Conservation (phyloP, 495 filamentous ascomycete species). For the Glarea lozoyensis region DNA sequence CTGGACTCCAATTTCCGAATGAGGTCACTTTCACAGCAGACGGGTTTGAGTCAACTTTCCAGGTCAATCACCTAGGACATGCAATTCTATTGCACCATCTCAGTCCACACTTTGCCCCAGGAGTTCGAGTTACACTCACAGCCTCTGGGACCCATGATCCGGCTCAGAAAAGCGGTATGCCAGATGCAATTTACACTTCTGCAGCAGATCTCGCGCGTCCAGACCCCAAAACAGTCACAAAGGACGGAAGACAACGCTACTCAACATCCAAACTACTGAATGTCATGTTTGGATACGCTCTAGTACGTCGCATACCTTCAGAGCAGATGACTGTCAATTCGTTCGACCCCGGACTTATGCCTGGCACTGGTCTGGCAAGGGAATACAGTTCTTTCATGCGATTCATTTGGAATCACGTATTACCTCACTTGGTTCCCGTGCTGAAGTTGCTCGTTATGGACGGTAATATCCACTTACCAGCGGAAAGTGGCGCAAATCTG, state of each 20-base stretch:
- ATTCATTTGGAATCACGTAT: slow-evolving; percentile 25
- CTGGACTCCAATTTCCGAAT: slow-evolving; percentile 31
- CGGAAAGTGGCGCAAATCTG: slow-evolving; percentile 29
- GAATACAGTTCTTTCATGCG: slow-evolving; percentile 9
- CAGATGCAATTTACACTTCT: slow-evolving; percentile 21
- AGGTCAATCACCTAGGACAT: slow-evolving; percentile 30
- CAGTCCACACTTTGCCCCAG: slow-evolving; percentile 32
- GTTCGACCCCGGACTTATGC: slow-evolving; percentile 39
- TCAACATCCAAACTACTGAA: slow-evolving; percentile 7
- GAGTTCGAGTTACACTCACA: slow-evolving; percentile 36
- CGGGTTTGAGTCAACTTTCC: slow-evolving; percentile 30
- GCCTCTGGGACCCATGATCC: slow-evolving; percentile 29
- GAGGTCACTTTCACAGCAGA: slow-evolving; percentile 25
- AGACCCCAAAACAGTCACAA: slow-evolving; percentile 8
- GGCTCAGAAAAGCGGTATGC: slow-evolving; percentile 21
- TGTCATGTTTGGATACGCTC: slow-evolving; percentile 30
- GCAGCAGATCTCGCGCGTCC: slow-evolving; percentile 28
- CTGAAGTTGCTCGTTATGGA: slow-evolving; percentile 22
- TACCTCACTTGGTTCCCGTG: slow-evolving; percentile 28
- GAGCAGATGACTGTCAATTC: slow-evolving; percentile 25
- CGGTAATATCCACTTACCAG: slow-evolving; percentile 27
- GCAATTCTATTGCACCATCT: slow-evolving; percentile 44
- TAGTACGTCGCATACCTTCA: slow-evolving; percentile 25
- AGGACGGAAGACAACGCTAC: slow-evolving; percentile 24
- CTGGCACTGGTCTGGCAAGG: slow-evolving; percentile 33